A percentile compares a stretch with the other conserved stretches of the same genome.
These are phyloP conservation scores for Hondaea fermentalgiana DNA, from an alignment of 108 stramenopile species.

Conservation along the genomic window DNA sequence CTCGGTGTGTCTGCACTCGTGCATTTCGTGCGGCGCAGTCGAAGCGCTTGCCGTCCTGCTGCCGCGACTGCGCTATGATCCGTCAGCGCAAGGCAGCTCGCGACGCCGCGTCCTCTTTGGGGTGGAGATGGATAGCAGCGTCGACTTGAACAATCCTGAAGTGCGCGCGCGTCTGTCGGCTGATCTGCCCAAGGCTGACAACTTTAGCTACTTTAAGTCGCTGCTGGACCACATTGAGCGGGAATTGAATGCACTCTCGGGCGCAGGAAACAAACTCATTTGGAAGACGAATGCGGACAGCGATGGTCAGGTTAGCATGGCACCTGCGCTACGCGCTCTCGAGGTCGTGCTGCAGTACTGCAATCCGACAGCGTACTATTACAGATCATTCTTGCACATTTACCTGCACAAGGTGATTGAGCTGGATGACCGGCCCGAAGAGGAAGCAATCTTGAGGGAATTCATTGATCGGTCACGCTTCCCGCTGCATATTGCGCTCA, in stretches of 20 bases:
- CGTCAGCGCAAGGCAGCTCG: neutral
- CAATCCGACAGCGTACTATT: neutral
- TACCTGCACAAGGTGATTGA: neutral
- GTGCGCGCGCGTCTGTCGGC: neutral
- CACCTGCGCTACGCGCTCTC: neutral
- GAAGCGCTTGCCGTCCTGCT: neutral
- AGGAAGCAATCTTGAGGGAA: neutral
- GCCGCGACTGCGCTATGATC: neutral
- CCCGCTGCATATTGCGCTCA: constrained; percentile 5
- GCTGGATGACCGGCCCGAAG: neutral
- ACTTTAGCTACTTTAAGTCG: constrained; percentile 4
- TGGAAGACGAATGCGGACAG: neutral
- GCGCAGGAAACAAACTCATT: neutral
- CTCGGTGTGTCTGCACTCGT: neutral
- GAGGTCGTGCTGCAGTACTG: constrained; percentile 10
- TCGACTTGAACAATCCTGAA: neutral
- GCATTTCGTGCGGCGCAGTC: neutral
- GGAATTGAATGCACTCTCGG: neutral
- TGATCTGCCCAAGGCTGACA: neutral
- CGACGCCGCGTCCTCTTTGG: neutral
- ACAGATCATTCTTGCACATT: neutral
- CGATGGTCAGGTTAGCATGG: neutral
- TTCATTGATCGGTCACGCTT: neutral
- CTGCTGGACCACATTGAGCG: neutral
- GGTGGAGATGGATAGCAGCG: neutral